Evolutionary conservation across 1,139 yeast species (phyloP).

Genomic region (Chernovozyma sophiae-reginae): DNA sequence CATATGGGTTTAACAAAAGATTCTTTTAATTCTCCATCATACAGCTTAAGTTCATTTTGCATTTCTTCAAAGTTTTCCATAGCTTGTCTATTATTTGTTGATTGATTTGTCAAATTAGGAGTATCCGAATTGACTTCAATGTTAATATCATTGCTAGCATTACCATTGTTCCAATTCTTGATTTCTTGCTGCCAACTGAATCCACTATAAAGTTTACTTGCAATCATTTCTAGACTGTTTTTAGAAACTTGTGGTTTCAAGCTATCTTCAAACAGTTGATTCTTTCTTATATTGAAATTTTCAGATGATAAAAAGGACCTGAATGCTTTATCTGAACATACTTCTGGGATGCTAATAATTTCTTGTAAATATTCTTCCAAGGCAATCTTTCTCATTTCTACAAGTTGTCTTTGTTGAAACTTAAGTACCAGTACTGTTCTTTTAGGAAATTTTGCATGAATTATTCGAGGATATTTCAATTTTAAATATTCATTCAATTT

Average conservation of each 20-base stretch:
- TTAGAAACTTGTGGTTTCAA: slow-evolving; percentile 1
- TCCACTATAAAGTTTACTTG: slow-evolving; percentile 22
- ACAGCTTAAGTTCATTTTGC: slow-evolving; percentile 39
- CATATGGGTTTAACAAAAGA: slow-evolving; percentile 76
- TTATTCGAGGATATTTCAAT: slow-evolving; percentile 48
- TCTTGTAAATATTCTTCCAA: slow-evolving; percentile 60
- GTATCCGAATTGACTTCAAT: background rate
- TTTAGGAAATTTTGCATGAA: slow-evolving; percentile 55
- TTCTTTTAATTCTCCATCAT: slow-evolving; percentile 23
- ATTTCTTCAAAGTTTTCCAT: slow-evolving; percentile 35
- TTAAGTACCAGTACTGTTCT: slow-evolving; percentile 61
- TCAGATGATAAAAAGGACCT: slow-evolving; percentile 77
- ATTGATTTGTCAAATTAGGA: too few species aligned
- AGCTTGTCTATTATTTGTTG: slow-evolving; percentile 10
- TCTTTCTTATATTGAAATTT: slow-evolving; percentile 44
- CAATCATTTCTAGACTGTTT: slow-evolving; percentile 30
- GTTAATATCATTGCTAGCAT: background rate
- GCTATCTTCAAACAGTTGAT: slow-evolving; percentile 25
- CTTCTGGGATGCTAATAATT: slow-evolving; percentile 57
- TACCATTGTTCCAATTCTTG: background rate
- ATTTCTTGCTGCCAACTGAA: background rate
- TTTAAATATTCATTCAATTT: slow-evolving; percentile 65
- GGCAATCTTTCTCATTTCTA: slow-evolving; percentile 61
- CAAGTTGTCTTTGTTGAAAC: slow-evolving; percentile 56
- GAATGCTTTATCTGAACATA: slow-evolving; percentile 70